Base-by-base conservation (phyloP, 1,284 basidiomycete species). In the Microstroma glucosiphilum region DNA sequence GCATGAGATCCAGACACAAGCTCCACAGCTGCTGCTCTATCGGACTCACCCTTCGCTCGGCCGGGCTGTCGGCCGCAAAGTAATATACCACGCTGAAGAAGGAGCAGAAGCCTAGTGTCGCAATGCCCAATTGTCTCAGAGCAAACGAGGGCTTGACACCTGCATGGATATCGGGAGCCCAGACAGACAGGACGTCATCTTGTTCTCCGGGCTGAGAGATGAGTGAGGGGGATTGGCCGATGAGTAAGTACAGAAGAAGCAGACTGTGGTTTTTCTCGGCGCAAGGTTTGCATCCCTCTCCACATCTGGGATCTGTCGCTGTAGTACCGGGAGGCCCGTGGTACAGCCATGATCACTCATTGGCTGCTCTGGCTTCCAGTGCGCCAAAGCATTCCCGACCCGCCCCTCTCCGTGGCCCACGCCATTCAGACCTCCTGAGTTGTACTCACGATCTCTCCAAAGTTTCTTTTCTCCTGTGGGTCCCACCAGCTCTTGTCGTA, bases 401-500 rank as follows among this genome's bases (percentile, higher is more conserved):
- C n/a, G n/a, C 30, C 30, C 30, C 30, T 3, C 30, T 37, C 30
- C 30, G 9, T 37, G 30, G 9, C 4, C 30, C 9, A 37, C 30
- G 4, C 30, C 9, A 37, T 3, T 37, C 4, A 37, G 30, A 9
- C 30, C 9, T 3, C 30, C 30, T 37, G n/a, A 17, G 21, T 54
- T n/a, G 1, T 11, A 61, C 73, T 61, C 62, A 76, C 75, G 13
- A 71, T 74, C 60, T 78, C 77, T 53, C 74, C 76, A 67, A 69
- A 78, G 68, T 78, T 76, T 4, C 68, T 61, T 66, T 77, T 77
- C 64, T 78, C 77, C 65, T 78, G 77, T 54, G 68, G 60, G 61
- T 78, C 75, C 74, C 74, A 78, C 73, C 73, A 78, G 53, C 71
- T 70, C 59, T 69, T 73, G 57, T 68, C 69, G 64, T 70, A 72